Conservation (phyloP, 106 monocot genomes). For the Allium fistulosum region DNA sequence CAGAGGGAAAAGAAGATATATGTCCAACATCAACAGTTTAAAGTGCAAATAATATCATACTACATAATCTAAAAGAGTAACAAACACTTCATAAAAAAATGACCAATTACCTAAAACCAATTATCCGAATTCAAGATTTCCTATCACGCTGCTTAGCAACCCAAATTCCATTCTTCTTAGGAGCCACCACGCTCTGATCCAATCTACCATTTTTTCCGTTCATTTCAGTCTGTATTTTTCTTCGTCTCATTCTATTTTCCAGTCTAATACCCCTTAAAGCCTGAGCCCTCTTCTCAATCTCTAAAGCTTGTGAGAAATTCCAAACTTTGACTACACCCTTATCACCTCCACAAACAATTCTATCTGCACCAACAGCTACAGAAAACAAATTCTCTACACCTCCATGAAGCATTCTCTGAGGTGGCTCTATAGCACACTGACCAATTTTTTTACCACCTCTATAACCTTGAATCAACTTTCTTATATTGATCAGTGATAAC, state of each 20-base stretch:
- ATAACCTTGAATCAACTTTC: constrained; percentile 38
- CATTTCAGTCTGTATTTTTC: constrained; percentile 57
- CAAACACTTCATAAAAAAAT: too few relatives aligned
- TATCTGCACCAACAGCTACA: constrained; percentile 55
- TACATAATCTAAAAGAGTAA: too few relatives aligned
- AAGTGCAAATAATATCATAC: too few relatives aligned
- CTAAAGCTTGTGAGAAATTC: constrained; percentile 78
- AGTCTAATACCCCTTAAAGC: constrained; percentile 39
- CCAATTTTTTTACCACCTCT: constrained; percentile 5
- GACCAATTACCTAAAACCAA: background rate
- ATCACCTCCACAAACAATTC: constrained; percentile 75
- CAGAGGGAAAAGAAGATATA: too few relatives aligned
- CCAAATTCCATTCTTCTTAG: constrained; percentile 50
- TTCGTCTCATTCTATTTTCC: constrained; percentile 77
- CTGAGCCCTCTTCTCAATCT: constrained; percentile 54
- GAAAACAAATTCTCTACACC: constrained; percentile 47
- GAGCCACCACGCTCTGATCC: constrained; percentile 39
- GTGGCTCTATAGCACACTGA: constrained; percentile 37
- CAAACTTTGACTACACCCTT: constrained; percentile 65
- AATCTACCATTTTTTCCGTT: constrained; percentile 28
- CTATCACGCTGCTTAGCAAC: constrained; percentile 32
- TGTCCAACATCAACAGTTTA: too few relatives aligned
- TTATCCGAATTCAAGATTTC: constrained; percentile 9
- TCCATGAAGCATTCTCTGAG: constrained; percentile 85
- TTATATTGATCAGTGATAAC: constrained; percentile 66